A percentile compares a stretch with the other conserved stretches of the same genome.
Conservation (phyloP, 768 basidiomycete genomes). For the Naganishia vishniacii region DNA sequence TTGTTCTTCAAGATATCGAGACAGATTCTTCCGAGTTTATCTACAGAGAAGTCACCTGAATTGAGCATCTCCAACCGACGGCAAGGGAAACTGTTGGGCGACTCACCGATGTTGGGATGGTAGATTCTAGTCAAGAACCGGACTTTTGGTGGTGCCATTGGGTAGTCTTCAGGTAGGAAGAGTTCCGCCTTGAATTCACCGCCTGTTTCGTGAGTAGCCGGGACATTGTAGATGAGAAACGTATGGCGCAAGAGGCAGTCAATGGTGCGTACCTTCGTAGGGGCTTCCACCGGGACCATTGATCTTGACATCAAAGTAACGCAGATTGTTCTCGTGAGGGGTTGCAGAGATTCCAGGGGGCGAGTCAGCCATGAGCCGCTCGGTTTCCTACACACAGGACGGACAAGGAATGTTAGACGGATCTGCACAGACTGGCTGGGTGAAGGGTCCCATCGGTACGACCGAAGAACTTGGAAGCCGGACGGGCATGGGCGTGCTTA, state of each 20-base stretch:
- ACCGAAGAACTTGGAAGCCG: not conserved
- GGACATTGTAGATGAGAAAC: not conserved
- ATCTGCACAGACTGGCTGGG: too few species aligned
- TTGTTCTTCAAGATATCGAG: slow-evolving; percentile 99
- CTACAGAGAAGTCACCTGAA: slow-evolving; percentile 51
- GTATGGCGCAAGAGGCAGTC: not conserved
- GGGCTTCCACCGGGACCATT: slow-evolving; percentile 91
- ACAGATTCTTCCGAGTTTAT: slow-evolving; percentile 97
- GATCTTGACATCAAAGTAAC: slow-evolving; percentile 98
- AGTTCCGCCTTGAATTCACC: slow-evolving; percentile 93
- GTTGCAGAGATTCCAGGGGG: slow-evolving; percentile 93
- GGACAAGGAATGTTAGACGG: too few species aligned
- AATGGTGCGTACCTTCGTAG: slow-evolving; percentile 65
- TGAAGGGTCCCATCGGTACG: not conserved
- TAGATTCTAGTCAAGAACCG: slow-evolving; percentile 97
- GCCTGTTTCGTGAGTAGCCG: slow-evolving; percentile 52
- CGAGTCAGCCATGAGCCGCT: slow-evolving; percentile 89
- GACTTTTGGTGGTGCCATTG: slow-evolving; percentile 98
- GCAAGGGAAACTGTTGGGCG: not conserved
- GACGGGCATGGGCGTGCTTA: slow-evolving; percentile 23
- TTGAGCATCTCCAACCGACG: not conserved
- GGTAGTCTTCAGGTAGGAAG: slow-evolving; percentile 97
- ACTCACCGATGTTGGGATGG: slow-evolving; percentile 96
- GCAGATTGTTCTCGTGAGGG: slow-evolving; percentile 93
- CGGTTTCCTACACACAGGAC: slow-evolving; percentile 76